Conservation (phyloP, 2,329 filamentous ascomycete genomes). For the Penicillium corylophilum region DNA sequence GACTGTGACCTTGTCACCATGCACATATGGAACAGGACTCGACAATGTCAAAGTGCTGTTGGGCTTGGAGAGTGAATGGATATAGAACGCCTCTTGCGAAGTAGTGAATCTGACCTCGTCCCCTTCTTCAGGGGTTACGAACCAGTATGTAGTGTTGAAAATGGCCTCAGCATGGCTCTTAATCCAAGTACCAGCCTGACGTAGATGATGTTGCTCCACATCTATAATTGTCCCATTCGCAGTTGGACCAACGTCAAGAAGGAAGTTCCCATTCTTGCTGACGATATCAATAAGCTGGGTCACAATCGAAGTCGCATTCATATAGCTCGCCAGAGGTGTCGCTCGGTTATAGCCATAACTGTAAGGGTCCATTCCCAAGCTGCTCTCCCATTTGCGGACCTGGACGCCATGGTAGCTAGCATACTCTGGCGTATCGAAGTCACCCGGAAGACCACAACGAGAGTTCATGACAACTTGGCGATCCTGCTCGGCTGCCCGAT, state of each 20-base stretch:
- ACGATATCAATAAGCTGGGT: conserved; percentile 53
- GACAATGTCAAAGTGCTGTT: conserved; percentile 42
- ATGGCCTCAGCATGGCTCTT: conserved; percentile 54
- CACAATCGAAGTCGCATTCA: conserved; percentile 53
- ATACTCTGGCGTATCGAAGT: conserved; percentile 64
- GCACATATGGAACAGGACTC: conserved; percentile 48
- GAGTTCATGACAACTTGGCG: conserved; percentile 57
- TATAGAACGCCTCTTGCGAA: conserved; percentile 54
- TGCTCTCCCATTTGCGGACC: conserved; percentile 60
- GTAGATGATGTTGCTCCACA: conserved; percentile 49
- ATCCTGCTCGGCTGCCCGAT: conserved; percentile 37
- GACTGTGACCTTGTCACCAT: conserved; percentile 50
- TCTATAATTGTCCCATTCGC: conserved; percentile 56
- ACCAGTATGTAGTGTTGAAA: conserved; percentile 59
- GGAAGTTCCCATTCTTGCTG: conserved; percentile 57
- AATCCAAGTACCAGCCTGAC: conserved; percentile 57
- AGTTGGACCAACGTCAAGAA: conserved; percentile 58
- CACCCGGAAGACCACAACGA: conserved; percentile 56
- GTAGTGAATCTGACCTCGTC: conserved; percentile 52
- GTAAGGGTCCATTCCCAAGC: conserved; percentile 60
- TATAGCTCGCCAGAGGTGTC: conserved; percentile 51
- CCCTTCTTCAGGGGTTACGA: conserved; percentile 47
- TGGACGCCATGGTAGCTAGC: conserved; percentile 51
- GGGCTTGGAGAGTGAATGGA: conserved; percentile 48
- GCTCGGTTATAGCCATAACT: conserved; percentile 61